These are phyloP conservation scores for Basidiobolus meristosporus DNA, from an alignment of 371 early-diverging fungal species.

Conservation along the genomic window DNA sequence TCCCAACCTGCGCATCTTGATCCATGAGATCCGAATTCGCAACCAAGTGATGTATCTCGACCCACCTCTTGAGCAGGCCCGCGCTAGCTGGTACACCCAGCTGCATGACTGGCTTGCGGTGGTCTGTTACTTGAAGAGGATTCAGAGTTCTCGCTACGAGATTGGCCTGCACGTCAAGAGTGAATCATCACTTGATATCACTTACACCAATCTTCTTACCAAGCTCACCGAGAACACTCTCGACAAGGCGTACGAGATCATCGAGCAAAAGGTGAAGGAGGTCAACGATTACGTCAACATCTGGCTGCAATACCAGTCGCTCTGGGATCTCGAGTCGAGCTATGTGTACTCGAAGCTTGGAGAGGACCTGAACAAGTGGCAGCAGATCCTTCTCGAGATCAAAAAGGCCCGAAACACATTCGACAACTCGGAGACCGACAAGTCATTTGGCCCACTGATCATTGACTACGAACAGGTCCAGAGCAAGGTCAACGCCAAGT, in stretches of 20 bases:
- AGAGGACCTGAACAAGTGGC: conserved; percentile 83
- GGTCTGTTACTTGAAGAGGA: conserved; percentile 52
- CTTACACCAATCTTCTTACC: conserved; percentile 56
- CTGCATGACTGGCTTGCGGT: conserved; percentile 83
- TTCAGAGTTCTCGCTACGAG: conserved; percentile 85
- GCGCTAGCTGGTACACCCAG: conserved; percentile 72
- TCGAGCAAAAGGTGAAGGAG: conserved; percentile 61
- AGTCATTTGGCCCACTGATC: conserved; percentile 71
- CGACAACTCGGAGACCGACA: conserved; percentile 83
- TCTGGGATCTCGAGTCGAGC: conserved; percentile 90
- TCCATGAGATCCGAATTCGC: conserved; percentile 71
- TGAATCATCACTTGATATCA: conserved; percentile 24
- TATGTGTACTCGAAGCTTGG: conserved; percentile 70
- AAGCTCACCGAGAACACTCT: conserved; percentile 48
- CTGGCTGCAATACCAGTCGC: conserved; percentile 93
- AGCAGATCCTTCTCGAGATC: conserved; percentile 82
- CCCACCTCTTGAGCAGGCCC: conserved; percentile 88
- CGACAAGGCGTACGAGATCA: conserved; percentile 56
- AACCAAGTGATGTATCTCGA: conserved; percentile 92
- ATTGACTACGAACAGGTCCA: conserved; percentile 95
- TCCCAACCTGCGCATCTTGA: conserved; percentile 33
- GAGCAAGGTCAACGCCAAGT: conserved; percentile 91
- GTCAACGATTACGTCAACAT: conserved; percentile 74
- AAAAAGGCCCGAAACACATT: conserved; percentile 86
- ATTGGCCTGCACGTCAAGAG: conserved; percentile 43